Evolutionary conservation across 495 filamentous ascomycete species (phyloP).

Genomic region (Penicillium psychrofluorescens): DNA sequence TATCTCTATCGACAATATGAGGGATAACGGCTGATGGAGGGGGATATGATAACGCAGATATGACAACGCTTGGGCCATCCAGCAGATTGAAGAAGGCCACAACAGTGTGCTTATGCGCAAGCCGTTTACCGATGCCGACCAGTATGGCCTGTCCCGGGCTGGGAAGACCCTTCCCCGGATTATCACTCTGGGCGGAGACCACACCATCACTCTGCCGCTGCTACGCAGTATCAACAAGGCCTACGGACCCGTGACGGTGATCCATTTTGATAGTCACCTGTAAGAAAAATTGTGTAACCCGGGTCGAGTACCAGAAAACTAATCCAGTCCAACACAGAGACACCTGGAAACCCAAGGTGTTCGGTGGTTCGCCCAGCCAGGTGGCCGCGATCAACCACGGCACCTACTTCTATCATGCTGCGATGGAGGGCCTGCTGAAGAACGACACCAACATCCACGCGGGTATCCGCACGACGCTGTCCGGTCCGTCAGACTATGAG

Average conservation of each 20-base stretch:
- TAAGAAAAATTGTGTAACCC: conserved; percentile 11
- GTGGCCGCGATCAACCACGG: conserved; percentile 77
- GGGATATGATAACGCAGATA: conserved; percentile 21
- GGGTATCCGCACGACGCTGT: conserved; percentile 74
- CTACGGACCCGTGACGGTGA: conserved; percentile 60
- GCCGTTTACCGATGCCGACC: conserved; percentile 38
- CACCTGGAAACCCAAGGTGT: conserved; percentile 64
- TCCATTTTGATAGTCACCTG: conserved; percentile 70
- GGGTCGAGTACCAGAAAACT: too few relatives aligned
- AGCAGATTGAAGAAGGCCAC: conserved; percentile 64
- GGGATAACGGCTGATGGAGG: too few relatives aligned
- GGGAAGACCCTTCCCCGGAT: conserved; percentile 54
- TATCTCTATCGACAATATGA: too few relatives aligned
- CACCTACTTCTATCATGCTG: conserved; percentile 68
- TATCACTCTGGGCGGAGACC: conserved; percentile 63
- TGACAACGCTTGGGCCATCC: conserved; percentile 68
- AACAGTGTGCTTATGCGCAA: conserved; percentile 46
- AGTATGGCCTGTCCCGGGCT: conserved; percentile 41
- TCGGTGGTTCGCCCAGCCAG: conserved; percentile 54
- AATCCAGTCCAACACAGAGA: conserved; percentile 25
- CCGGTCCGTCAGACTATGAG: conserved; percentile 63
- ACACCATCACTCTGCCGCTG: conserved; percentile 56
- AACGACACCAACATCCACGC: conserved; percentile 83
- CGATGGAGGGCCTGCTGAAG: conserved; percentile 64
- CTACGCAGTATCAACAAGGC: conserved; percentile 58